Conservation (phyloP, 257 asterid species). For the Ophiorrhiza pumila region DNA sequence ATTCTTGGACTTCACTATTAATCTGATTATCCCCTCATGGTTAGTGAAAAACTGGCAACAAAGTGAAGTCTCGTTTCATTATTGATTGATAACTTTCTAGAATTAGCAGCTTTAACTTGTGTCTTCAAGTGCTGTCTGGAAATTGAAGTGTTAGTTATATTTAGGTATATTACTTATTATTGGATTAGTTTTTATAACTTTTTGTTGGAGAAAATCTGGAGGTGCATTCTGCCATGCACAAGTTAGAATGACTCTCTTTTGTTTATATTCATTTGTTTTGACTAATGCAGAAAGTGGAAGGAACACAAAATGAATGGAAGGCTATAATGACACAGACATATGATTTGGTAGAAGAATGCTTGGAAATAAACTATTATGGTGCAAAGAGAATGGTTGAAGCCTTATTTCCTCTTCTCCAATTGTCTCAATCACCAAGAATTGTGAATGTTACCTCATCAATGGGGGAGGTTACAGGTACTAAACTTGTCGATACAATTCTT, state of each 20-base stretch:
- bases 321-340: conserved; percentile 25
- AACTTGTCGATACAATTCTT: background rate
- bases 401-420: conserved; percentile 49
- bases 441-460: conserved; percentile 44
- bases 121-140: too few species aligned
- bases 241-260: too few species aligned
- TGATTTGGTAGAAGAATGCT: conserved; percentile 36
- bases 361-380: conserved; percentile 56
- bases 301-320: conserved; percentile 24
- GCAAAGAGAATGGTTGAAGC: conserved; percentile 52
- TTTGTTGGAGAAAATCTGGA: too few species aligned
- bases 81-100: too few species aligned
- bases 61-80: background rate
- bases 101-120: too few species aligned
- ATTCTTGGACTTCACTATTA: too few species aligned
- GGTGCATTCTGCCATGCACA: too few species aligned
- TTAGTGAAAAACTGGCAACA: background rate
- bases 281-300: conserved; percentile 24
- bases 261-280: background rate
- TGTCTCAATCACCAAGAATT: conserved; percentile 56
- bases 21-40: too few species aligned
- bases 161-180: too few species aligned
- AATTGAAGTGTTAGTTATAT: too few species aligned
- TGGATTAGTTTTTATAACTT: too few species aligned
- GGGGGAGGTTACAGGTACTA: conserved; percentile 39